A percentile compares a stretch with the other conserved stretches of the same genome.
Evolutionary conservation across 768 basidiomycete genomes (phyloP).

Genomic region (Hericium erinaceus): DNA sequence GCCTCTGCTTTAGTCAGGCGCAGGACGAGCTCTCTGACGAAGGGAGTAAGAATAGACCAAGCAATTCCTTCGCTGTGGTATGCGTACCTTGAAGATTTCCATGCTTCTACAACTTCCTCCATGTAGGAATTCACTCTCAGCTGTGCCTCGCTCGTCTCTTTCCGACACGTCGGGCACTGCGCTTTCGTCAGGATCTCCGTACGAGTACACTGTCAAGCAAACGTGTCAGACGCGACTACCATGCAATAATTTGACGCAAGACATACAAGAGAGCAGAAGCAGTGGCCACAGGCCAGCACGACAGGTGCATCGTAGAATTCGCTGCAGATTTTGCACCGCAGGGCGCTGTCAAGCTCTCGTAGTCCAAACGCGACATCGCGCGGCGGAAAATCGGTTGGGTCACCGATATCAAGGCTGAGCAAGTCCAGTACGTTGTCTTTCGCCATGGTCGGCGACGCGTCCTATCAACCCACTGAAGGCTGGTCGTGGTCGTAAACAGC

Average conservation of each 20-base stretch:
- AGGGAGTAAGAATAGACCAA: background rate
- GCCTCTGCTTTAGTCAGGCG: background rate
- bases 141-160: slow-evolving; percentile 21
- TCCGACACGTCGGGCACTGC: slow-evolving; percentile 29
- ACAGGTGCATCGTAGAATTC: slow-evolving; percentile 30
- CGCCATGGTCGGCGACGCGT: background rate
- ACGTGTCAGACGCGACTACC: background rate
- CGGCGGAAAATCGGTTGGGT: slow-evolving; percentile 28
- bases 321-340: slow-evolving; percentile 33
- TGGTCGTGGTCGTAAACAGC: background rate
- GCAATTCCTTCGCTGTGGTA: background rate
- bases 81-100: slow-evolving; percentile 26
- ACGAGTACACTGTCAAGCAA: slow-evolving; percentile 26
- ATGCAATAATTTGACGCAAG: slow-evolving; percentile 7
- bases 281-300: slow-evolving; percentile 31
- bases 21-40: slow-evolving; percentile 9
- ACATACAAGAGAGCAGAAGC: slow-evolving; percentile 27
- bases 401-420: slow-evolving; percentile 13
- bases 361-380: slow-evolving; percentile 18
- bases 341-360: slow-evolving; percentile 23
- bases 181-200: slow-evolving; percentile 24
- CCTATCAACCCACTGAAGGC: background rate
- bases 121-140: slow-evolving; percentile 28
- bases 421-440: slow-evolving; percentile 6
- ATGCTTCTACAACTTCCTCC: slow-evolving; percentile 28